Percentiles rank a stretch among this genome's conserved stretches.
phyloP scores from a whole-genome alignment of 2,329 filamentous ascomycete species.

The Coniochaeta pulveracea region DNA sequence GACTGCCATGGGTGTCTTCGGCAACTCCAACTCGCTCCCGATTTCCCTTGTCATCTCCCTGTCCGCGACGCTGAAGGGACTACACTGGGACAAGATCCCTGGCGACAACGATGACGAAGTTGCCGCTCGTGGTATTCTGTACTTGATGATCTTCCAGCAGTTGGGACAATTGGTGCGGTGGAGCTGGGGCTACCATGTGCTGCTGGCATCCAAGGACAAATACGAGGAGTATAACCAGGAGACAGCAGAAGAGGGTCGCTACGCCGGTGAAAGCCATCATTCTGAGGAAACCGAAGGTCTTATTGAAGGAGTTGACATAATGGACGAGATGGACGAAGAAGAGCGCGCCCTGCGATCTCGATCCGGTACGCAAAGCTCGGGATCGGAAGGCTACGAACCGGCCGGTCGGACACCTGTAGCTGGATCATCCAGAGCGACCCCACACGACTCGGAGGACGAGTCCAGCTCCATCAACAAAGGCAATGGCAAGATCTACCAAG shows the following conservation, averaged over 20 bases:
- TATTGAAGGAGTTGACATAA: slow-evolving; percentile 31
- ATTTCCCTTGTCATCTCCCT: slow-evolving; percentile 93
- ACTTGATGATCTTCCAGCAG: slow-evolving; percentile 95
- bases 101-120: slow-evolving; percentile 95
- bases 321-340: slow-evolving; percentile 25
- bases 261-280: slow-evolving; percentile 34
- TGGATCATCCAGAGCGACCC: slow-evolving; percentile 36
- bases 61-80: slow-evolving; percentile 78
- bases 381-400: slow-evolving; percentile 39
- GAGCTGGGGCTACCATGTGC: slow-evolving; percentile 96
- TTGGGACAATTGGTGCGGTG: slow-evolving; percentile 89
- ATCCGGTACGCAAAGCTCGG: slow-evolving; percentile 21
- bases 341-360: slow-evolving; percentile 8
- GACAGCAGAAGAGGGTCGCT: slow-evolving; percentile 45
- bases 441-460: slow-evolving; percentile 37
- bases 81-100: slow-evolving; percentile 87
- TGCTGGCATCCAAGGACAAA: slow-evolving; percentile 74
- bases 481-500: slow-evolving; percentile 5
- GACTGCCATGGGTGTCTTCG: slow-evolving; percentile 88
- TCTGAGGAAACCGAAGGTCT: slow-evolving; percentile 33
- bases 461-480: slow-evolving; percentile 15
- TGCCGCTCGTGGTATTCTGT: slow-evolving; percentile 83
- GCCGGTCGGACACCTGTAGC: slow-evolving; percentile 44
- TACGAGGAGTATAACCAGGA: slow-evolving; percentile 54
- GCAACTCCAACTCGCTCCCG: slow-evolving; percentile 94